phyloP scores from a whole-genome alignment of 495 filamentous ascomycete genomes.

The Xylaria acuta region DNA sequence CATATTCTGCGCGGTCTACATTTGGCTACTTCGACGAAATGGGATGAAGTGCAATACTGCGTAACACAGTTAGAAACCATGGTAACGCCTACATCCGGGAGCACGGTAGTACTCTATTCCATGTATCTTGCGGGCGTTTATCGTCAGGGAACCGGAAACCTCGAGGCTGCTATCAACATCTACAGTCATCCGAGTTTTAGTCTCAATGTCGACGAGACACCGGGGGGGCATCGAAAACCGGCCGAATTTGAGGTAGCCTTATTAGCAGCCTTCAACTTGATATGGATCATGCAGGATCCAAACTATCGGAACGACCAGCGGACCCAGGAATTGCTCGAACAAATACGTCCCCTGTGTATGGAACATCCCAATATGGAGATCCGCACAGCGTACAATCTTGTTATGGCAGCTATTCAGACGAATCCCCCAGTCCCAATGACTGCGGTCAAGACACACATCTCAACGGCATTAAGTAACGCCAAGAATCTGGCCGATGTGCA shows the following conservation, averaged over 20 bases:
- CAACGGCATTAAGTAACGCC: constrained; percentile 59
- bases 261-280: constrained; percentile 78
- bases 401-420: constrained; percentile 69
- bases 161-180: constrained; percentile 66
- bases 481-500: constrained; percentile 71
- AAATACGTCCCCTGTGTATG: constrained; percentile 70
- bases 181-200: constrained; percentile 67
- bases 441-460: constrained; percentile 78
- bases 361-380: constrained; percentile 75
- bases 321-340: constrained; percentile 64
- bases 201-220: constrained; percentile 51
- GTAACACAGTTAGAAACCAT: constrained; percentile 46
- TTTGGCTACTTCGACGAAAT: constrained; percentile 52
- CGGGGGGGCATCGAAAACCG: constrained; percentile 48
- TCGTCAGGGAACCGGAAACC: constrained; percentile 77
- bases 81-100: constrained; percentile 41
- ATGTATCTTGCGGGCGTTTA: constrained; percentile 79
- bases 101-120: constrained; percentile 48
- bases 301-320: constrained; percentile 54
- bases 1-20: constrained; percentile 55
- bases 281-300: constrained; percentile 80
- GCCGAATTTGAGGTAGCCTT: constrained; percentile 74
- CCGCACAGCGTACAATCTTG: constrained; percentile 76
- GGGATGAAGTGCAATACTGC: constrained; percentile 51
- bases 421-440: constrained; percentile 63